These are phyloP conservation scores for Esteya vermicola DNA, from an alignment of 2,329 filamentous ascomycete species.

Conservation along the genomic window DNA sequence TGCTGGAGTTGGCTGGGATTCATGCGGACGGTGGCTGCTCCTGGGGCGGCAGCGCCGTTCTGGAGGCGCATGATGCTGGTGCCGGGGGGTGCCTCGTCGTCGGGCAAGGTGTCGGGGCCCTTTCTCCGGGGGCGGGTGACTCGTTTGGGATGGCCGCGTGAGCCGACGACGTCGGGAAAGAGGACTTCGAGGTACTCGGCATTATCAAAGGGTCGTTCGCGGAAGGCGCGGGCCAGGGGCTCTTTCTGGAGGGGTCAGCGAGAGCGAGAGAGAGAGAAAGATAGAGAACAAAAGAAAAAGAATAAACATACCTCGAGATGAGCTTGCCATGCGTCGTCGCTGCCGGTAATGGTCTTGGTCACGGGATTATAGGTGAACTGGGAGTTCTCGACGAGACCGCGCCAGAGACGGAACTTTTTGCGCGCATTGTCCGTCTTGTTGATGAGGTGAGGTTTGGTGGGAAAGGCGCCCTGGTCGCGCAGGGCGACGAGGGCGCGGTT, in stretches of 20 bases:
- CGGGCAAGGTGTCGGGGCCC: conserved; percentile 29
- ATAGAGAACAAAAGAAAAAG: background rate
- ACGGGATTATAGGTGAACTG: conserved; percentile 39
- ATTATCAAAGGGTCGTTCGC: conserved; percentile 44
- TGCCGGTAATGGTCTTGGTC: conserved; percentile 36
- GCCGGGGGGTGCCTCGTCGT: conserved; percentile 29
- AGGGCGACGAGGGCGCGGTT: conserved; percentile 40
- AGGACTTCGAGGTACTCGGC: conserved; percentile 47
- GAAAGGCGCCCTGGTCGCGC: conserved; percentile 40
- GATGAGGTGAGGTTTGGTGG: conserved; percentile 47
- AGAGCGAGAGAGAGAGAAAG: conserved; percentile 5
- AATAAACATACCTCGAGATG: conserved; percentile 37
- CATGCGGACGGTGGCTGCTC: background rate
- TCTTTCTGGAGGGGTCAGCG: conserved; percentile 28
- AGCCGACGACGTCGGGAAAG: conserved; percentile 45
- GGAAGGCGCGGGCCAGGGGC: conserved; percentile 40
- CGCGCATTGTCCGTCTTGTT: conserved; percentile 51
- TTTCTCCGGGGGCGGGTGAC: conserved; percentile 40
- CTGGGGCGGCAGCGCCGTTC: conserved; percentile 12
- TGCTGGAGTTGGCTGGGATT: too few relatives aligned
- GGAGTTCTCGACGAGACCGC: conserved; percentile 41
- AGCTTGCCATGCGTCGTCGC: conserved; percentile 40
- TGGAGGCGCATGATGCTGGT: conserved; percentile 31
- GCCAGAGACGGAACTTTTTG: conserved; percentile 48
- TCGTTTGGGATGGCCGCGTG: conserved; percentile 43